Percentiles rank a stretch among this genome's conserved stretches.
Conservation (phyloP, 352 stramenopile genomes). For the Discostella stelligera region DNA sequence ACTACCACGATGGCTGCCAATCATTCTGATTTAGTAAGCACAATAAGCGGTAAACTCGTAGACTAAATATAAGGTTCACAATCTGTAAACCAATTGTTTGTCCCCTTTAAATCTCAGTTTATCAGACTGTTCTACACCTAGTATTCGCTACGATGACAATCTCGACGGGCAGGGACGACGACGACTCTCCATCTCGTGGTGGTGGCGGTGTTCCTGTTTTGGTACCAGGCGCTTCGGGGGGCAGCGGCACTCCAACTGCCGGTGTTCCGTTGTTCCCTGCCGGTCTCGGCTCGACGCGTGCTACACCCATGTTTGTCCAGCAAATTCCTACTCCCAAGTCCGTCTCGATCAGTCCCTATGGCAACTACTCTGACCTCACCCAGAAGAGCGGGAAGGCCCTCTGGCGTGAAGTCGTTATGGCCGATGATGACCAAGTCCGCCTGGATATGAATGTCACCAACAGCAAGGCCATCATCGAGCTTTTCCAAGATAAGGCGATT, state of each 20-base stretch:
- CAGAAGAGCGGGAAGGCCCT: neutral
- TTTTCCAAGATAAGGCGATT: neutral
- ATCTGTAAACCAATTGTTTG: too few relatives aligned
- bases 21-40: too few relatives aligned
- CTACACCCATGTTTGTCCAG: neutral
- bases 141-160: neutral
- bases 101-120: neutral
- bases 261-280: neutral
- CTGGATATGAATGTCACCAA: conserved; percentile 4
- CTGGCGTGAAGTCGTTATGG: neutral
- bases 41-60: too few relatives aligned
- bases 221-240: neutral
- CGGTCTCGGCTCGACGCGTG: neutral
- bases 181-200: neutral
- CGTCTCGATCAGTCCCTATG: neutral
- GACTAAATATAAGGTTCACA: too few relatives aligned
- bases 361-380: neutral
- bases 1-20: too few relatives aligned
- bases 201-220: neutral
- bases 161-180: neutral
- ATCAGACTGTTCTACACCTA: neutral
- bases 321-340: neutral
- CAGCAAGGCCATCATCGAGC: conserved; percentile 1
- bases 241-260: neutral
- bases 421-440: neutral